phyloP scores from a whole-genome alignment of 129 eudicot species.

The Chrysanthemum seticuspe region DNA sequence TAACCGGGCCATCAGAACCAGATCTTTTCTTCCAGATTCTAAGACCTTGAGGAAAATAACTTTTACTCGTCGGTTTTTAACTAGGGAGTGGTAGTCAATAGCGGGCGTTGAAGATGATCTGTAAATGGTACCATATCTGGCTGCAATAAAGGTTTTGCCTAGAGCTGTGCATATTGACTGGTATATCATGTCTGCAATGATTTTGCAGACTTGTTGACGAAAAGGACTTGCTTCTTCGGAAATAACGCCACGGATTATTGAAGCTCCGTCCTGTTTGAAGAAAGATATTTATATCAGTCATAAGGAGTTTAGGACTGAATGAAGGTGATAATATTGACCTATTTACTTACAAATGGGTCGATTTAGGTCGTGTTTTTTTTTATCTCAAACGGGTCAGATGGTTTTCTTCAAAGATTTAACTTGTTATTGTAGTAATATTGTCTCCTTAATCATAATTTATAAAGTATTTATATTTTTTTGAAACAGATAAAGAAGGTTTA shows the following conservation, averaged over 20 bases:
- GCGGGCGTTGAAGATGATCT: constrained; percentile 23
- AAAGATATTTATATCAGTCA: constrained; percentile 1
- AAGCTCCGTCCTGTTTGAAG: constrained; percentile 76
- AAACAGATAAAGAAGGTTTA: no score
- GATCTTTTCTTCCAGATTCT: constrained; percentile 64
- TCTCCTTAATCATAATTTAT: no score
- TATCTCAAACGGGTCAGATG: no score
- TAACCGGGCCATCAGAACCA: constrained; percentile 52
- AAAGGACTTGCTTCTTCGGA: constrained; percentile 65
- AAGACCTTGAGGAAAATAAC: constrained; percentile 57
- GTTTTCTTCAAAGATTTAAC: no score
- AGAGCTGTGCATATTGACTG: constrained; percentile 43
- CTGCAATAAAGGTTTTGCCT: constrained; percentile 23
- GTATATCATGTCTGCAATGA: constrained; percentile 60
- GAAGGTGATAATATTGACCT: no score
- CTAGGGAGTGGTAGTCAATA: constrained; percentile 43
- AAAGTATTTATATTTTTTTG: no score
- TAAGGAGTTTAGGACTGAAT: no score
- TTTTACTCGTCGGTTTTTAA: constrained; percentile 68
- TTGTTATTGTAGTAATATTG: no score
- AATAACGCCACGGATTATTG: constrained; percentile 59
- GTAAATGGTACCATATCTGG: constrained; percentile 26
- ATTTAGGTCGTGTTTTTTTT: no score
- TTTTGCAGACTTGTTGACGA: constrained; percentile 61
- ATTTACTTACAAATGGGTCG: no score